phyloP scores from a whole-genome alignment of 2,329 filamentous ascomycete genomes.

The Phyllosticta citrichinensis region DNA sequence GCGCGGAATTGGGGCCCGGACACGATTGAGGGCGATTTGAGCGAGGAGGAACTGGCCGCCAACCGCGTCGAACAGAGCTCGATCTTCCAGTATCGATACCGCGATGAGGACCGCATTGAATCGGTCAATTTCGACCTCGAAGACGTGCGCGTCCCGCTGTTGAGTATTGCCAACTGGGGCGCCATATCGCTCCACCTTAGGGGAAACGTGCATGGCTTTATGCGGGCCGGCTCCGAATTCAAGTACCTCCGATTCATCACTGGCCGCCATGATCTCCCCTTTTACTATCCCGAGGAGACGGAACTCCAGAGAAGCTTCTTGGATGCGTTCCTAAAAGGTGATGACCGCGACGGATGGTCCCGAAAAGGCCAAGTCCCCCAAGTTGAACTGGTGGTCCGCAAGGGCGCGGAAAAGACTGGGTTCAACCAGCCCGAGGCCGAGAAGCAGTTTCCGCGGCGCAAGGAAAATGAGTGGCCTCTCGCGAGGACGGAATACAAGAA shows the following conservation, averaged over 20 bases:
- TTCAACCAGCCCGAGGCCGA: slow-evolving; percentile 56
- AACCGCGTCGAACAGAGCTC: slow-evolving; percentile 35
- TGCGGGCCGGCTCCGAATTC: slow-evolving; percentile 51
- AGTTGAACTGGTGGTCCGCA: slow-evolving; percentile 52
- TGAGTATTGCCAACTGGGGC: slow-evolving; percentile 62
- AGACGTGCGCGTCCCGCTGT: slow-evolving; percentile 58
- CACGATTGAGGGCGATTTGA: slow-evolving; percentile 50
- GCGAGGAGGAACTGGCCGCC: slow-evolving; percentile 39
- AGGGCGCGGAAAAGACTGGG: slow-evolving; percentile 49
- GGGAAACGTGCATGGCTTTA: slow-evolving; percentile 58
- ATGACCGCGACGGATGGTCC: slow-evolving; percentile 54
- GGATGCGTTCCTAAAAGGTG: slow-evolving; percentile 59
- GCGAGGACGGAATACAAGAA: slow-evolving; percentile 53
- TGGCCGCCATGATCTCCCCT: slow-evolving; percentile 61
- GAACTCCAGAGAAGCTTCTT: slow-evolving; percentile 58
- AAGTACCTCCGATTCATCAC: slow-evolving; percentile 63
- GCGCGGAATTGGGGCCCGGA: slow-evolving; percentile 45
- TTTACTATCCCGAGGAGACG: slow-evolving; percentile 61
- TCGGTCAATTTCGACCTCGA: slow-evolving; percentile 54
- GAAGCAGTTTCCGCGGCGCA: slow-evolving; percentile 43
- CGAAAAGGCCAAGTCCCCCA: slow-evolving; percentile 47
- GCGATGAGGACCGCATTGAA: slow-evolving; percentile 54
- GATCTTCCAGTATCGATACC: slow-evolving; percentile 41
- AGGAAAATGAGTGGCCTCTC: slow-evolving; percentile 58
- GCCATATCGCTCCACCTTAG: slow-evolving; percentile 59